phyloP scores from a whole-genome alignment of 2,329 filamentous ascomycete genomes.

The Penicillium sclerotigenum region DNA sequence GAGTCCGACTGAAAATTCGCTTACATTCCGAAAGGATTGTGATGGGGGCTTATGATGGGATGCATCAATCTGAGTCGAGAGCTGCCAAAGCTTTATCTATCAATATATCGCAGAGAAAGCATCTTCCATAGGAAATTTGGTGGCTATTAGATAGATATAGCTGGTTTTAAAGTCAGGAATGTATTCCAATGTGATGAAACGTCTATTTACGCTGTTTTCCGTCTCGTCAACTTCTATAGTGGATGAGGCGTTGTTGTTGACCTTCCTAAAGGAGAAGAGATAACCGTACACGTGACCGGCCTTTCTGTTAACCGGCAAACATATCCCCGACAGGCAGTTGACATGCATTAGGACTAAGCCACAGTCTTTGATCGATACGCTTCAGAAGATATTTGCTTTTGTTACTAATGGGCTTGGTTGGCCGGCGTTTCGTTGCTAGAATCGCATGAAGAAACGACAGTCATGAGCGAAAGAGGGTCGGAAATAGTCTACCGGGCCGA shows the following conservation, averaged over 20 bases:
- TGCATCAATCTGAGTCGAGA: too few species aligned
- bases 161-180: too few species aligned
- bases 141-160: too few species aligned
- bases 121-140: too few species aligned
- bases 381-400: neutral
- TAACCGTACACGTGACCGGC: slow-evolving; percentile 16
- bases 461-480: slow-evolving; percentile 29
- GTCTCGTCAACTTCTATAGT: too few species aligned
- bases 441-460: neutral
- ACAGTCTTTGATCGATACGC: neutral
- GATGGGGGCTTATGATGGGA: too few species aligned
- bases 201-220: too few species aligned
- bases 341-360: neutral
- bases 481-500: slow-evolving; percentile 31
- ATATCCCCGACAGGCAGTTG: neutral
- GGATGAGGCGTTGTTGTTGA: neutral
- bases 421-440: neutral
- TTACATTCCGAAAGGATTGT: too few species aligned
- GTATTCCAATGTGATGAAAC: too few species aligned
- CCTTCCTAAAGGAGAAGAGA: slow-evolving; percentile 2
- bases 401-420: neutral
- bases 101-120: too few species aligned
- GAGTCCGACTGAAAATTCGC: too few species aligned
- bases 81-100: too few species aligned
- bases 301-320: neutral